Percentiles rank a stretch among this genome's conserved stretches.
Conservation (phyloP, 192 early-diverging fungal species). For the Backusella luteola region DNA sequence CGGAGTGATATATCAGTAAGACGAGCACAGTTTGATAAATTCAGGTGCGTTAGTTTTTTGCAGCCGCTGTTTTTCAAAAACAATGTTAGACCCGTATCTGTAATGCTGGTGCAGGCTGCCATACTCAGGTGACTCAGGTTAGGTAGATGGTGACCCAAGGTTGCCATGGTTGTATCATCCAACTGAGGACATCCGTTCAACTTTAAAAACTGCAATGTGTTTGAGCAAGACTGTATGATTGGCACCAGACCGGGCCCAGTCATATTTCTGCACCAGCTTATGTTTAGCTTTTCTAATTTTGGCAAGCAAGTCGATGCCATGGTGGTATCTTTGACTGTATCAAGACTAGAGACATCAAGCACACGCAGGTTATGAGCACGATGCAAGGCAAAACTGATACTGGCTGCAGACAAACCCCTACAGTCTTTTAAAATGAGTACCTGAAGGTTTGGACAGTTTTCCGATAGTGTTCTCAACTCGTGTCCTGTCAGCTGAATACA, state of each 20-base stretch:
- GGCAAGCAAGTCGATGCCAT: conserved; percentile 35
- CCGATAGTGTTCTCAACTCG: conserved; percentile 27
- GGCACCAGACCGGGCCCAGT: conserved; percentile 37
- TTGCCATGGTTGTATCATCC: conserved; percentile 42
- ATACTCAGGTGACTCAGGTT: conserved; percentile 43
- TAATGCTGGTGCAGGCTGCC: conserved; percentile 41
- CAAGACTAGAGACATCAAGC: conserved; percentile 45
- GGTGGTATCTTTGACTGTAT: conserved; percentile 42
- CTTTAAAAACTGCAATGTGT: conserved; percentile 33
- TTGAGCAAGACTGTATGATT: conserved; percentile 38
- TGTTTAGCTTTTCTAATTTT: conserved; percentile 39
- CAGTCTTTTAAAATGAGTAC: conserved; percentile 36
- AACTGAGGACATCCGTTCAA: conserved; percentile 44
- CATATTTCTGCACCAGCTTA: conserved; percentile 53
- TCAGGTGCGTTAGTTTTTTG: conserved; percentile 34
- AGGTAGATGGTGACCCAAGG: conserved; percentile 38
- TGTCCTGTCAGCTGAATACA: conserved; percentile 40
- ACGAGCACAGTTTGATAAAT: conserved; percentile 41
- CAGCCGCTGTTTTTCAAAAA: conserved; percentile 22
- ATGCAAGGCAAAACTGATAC: conserved; percentile 41
- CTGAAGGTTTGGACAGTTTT: conserved; percentile 40
- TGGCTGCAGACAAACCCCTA: conserved; percentile 40
- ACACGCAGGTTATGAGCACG: conserved; percentile 31
- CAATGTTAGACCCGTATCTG: conserved; percentile 33
- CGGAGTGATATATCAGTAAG: conserved; percentile 40